Base-by-base conservation (phyloP, 306 rosid species). In the Vigna hirtella region DNA sequence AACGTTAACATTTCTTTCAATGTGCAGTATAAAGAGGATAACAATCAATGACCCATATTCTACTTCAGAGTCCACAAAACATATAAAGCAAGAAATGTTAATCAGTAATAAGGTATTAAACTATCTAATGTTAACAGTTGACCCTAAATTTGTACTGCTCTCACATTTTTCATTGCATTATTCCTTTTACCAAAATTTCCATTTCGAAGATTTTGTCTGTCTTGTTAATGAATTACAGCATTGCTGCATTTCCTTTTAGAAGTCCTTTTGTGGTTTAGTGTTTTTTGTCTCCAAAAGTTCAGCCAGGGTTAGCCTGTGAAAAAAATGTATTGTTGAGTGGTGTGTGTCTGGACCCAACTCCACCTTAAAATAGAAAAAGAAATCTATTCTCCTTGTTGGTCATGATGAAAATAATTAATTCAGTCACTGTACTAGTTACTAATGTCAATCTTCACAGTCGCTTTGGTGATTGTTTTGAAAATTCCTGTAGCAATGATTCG, bases 1-100 rank as follows among this genome's bases (percentile, higher is more conserved):
- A 51, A 59, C 79, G 55, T 51, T 57, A 16, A 47, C 18, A 9
- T 56, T 48, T 67, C 43, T 78, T 85, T 45, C 59, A 74, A 57
- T 77, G 76, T 84, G 78, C 88, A 96, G 99, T 36, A 86, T 96
- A 85, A 91, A 87, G 79, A 85, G 79, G 72, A 66, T 93, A 45
- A 84, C 81, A 77, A 70, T 96, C 71, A 85, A 80, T 71, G 88
- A 88, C 24, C 99, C 97, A 2, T 85, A 77, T 68, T 77, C 87
- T 51, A 36, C 62, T 47, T 89, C 87, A 34, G 93, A 80, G 64
- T 72, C 89, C 42, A 71, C 87, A 50, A 93, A 84, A 79, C 87
- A 85, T 61, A 56, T 73, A 73, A 95, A 87, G 89, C 86, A 79
- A 34, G 90, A 89, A 51, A 76, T 70, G 81, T 80, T 83, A 13